Evolutionary conservation across 2,329 filamentous ascomycete genomes (phyloP), one percentile per base, ranked within the genome.

Genomic region (Lasiodiplodia theobromae): DNA sequence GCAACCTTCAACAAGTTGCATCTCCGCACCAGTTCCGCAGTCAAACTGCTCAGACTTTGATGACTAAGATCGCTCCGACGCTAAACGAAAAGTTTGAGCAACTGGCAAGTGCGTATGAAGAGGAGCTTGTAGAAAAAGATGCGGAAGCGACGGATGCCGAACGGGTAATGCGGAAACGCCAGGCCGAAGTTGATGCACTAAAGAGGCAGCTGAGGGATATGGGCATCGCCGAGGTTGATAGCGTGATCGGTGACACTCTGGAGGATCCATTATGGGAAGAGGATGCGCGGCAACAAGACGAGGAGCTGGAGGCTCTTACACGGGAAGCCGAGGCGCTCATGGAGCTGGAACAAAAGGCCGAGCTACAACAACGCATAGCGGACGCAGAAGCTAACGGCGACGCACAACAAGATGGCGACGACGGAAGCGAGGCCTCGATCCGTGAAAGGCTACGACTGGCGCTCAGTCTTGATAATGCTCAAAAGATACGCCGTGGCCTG

Each of bases 41-140:
- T 53, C 82, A 84, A 69, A 82, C 82, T 1, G 84, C 86, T 1
- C 79, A 84, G 83, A 68, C 91, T 85, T 40, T 93, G 86, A 82
- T 89, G 86, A 73, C 87, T 84, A 71, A 89, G 88, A 75, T 90
- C 84, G 71, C 87, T 84, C 79, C 86, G 80, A 72, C 87, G 81
- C 71, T 86, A 2, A 87, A 80, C 21, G 78, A 79, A 68, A 84
- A 84, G 64, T 79, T 79, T 64, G 77, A 80, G 68, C 75, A 79
- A 63, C 74, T 85, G 25, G 82, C 83, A 4, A 71, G 74, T 23
- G 79, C 81, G 68, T 93, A 93, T 74, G 92, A 96, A 69, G 87
- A 90, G 34, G 91, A 95, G 76, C 87, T 92, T 73, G 86, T 87
- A 65, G 91, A 94, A 71, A 93, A 92, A 75, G 88, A 93, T 65